phyloP scores from a whole-genome alignment of 1,139 yeast genomes.

The Tardiomyces blankii region DNA sequence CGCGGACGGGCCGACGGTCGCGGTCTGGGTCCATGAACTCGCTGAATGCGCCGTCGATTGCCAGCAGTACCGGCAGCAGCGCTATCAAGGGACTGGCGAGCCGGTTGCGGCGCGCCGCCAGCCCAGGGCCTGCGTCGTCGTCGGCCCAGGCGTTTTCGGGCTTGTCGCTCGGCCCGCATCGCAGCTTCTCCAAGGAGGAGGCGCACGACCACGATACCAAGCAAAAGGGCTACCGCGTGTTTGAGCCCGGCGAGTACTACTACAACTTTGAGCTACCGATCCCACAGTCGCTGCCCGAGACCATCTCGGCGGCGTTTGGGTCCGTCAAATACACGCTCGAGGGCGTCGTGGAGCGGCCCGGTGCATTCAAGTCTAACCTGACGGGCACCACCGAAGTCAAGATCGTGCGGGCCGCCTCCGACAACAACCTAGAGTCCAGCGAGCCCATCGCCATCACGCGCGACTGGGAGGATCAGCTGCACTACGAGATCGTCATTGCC shows the following conservation, averaged over 20 bases:
- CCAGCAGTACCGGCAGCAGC: constrained; percentile 3
- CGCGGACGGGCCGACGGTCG: background rate
- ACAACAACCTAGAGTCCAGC: constrained; percentile 69
- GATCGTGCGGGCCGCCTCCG: constrained; percentile 67
- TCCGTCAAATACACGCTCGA: constrained; percentile 58
- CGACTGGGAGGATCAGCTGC: constrained; percentile 89
- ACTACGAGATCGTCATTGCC: constrained; percentile 77
- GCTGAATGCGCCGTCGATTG: background rate
- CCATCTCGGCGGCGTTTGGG: constrained; percentile 73
- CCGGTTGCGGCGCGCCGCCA: constrained; percentile 11
- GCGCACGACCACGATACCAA: constrained; percentile 21
- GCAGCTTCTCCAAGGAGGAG: constrained; percentile 14
- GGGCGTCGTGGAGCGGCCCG: constrained; percentile 60
- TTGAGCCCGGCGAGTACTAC: constrained; percentile 75
- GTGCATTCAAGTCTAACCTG: constrained; percentile 75
- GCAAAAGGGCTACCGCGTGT: constrained; percentile 33
- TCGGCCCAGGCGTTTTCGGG: constrained; percentile 4
- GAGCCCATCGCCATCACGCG: constrained; percentile 88
- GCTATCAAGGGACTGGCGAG: constrained; percentile 9
- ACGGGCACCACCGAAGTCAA: constrained; percentile 52
- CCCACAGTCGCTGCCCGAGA: constrained; percentile 73
- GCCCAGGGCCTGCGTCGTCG: constrained; percentile 9
- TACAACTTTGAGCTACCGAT: constrained; percentile 88
- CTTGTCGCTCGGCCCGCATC: constrained; percentile 14
- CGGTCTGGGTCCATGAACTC: background rate